Base-by-base conservation (phyloP, 2,329 filamentous ascomycete species). In the Apiospora arundinis region DNA sequence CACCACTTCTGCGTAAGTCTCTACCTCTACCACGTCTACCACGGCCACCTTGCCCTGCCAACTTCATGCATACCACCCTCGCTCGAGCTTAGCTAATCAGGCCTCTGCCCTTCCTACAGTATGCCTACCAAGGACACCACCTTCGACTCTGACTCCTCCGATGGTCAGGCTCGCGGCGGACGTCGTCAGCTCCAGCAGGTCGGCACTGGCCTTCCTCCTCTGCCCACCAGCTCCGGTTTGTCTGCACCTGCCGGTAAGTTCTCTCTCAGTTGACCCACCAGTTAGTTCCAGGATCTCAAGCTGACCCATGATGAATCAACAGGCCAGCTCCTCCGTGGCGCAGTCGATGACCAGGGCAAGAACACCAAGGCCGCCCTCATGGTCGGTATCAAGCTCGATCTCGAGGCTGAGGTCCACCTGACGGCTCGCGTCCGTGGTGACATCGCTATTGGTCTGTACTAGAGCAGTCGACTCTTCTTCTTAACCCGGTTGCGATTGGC, bases 401-500 rank as follows among this genome's bases (percentile, higher is more conserved):
- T 91, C 25, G 89, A 91, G 78, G 89, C 89, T 18, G 89, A 91
- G 78, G 87, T 91, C 60, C 88, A 91, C 78, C 80, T 91, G 74
- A 91, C 88, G 23, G 89, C 89, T 67, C 81, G 89, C 69, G 83
- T 91, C 72, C 83, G 88, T 66, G 89, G 89, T 84, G 89, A 91
- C 78, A 90, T 91, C 76, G 85, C 86, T 25, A 85, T 91, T 73
- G 88, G 88, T 65, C 79, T 90, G 75, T 90, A 89, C 78, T 90
- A 82, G 73, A 71, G 65, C 56, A 18, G 45, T 32, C 56, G 56
- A 12, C 56, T 37, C 11, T 8, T n/a, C 56, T 40, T 63, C 23
- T 63, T 45, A 45, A 3, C 28, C 25, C 49, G 25, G 28, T 7
- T 45, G 42, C 56, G 28, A 40, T 18, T 60, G 56, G 56, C 56